Base-by-base conservation (phyloP, 352 stramenopile species). In the Globisporangium nodosum region DNA sequence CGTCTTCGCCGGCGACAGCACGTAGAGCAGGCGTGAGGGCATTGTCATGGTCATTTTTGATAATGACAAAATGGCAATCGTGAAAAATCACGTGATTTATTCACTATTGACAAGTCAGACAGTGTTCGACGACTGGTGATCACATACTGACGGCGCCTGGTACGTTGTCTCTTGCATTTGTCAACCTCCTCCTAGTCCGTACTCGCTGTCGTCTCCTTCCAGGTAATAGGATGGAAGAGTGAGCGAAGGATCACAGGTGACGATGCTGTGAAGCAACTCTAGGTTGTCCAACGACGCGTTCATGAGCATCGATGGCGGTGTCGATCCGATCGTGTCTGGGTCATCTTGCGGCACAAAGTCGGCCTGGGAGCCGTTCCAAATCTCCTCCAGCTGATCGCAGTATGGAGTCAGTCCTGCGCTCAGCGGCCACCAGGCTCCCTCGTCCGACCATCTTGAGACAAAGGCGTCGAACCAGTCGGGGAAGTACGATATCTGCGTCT, bases 1-100 rank as follows among this genome's bases (percentile, higher is more conserved):
- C 33, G 87, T 96, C 78, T 97, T 97, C 33, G 89, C 88, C 16
- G 89, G 89, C 35, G 89, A 97, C 46, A 97, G 72, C 65, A 97
- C 66, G 31, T 86, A 90, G 42, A 94, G 57, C 16, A 96, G 58
- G 6, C 76, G 73, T 20, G 68, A 64, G 16, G 48, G 54, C 52
- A 54, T 71, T 20, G 43, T 49, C n/a, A 43, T 61, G 9, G 37
- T 54, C 6, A 11, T 11, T 18, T 18, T 24, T 59, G 27, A 43
- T 13, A 43, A 43, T 16, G 5, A 0, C 4, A 15, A 42, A 43
- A 43, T 43, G 37, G 13, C 11, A 43, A 42, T 9, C 2, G 12
- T 3, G 12, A 16, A 18, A 16, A 42, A 43, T 43, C 37, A 43
- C 37, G 37, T 43, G 37, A 43, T 43, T 40, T 43, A 43, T 43